These are phyloP conservation scores for Rhododendron simsii DNA, from an alignment of 148 eudicot genomes.

Conservation along the genomic window DNA sequence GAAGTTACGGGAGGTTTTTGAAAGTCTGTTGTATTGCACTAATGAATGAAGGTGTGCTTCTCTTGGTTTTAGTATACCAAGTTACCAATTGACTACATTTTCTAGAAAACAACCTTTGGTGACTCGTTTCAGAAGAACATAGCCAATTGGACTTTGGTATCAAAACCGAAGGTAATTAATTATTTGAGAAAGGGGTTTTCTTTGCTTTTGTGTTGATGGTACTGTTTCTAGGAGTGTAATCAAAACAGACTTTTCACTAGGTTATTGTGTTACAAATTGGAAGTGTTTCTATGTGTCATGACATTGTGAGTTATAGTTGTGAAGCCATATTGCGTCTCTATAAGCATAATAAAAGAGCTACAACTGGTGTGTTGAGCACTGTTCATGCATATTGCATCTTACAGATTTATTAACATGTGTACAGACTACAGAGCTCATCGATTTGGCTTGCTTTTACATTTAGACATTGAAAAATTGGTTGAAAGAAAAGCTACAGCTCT, in stretches of 20 bases:
- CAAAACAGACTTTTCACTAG: background rate
- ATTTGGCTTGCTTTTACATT: background rate
- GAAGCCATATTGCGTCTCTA: background rate
- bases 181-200: background rate
- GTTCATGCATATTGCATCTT: background rate
- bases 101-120: background rate
- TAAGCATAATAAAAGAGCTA: background rate
- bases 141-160: background rate
- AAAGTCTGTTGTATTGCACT: background rate
- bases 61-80: background rate
- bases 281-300: background rate
- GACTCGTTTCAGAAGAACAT: background rate
- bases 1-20: background rate
- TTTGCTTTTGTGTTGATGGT: background rate
- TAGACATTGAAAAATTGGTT: background rate
- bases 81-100: background rate
- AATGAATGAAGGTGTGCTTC: background rate
- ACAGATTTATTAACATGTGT: background rate
- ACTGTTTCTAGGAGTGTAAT: background rate
- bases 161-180: background rate
- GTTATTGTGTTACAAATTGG: background rate
- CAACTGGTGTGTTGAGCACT: background rate
- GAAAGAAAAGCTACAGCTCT: background rate
- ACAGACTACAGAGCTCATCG: background rate
- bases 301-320: background rate